Percentiles rank a stretch among this genome's conserved stretches.
phyloP scores from a whole-genome alignment of 2,329 filamentous ascomycete genomes.

The Colletotrichum sidae region DNA sequence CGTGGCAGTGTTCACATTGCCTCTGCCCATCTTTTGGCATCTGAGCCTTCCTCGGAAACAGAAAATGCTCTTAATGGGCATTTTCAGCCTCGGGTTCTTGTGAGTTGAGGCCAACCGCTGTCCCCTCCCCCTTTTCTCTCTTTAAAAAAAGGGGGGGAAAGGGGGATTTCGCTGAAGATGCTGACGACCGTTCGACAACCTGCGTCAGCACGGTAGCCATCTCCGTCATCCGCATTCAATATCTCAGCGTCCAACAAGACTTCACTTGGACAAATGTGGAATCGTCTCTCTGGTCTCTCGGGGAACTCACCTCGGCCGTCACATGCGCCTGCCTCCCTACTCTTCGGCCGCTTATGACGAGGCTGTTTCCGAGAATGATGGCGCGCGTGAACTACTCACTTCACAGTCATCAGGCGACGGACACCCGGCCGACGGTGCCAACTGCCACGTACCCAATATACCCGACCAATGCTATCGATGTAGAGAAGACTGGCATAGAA shows the following conservation, averaged over 20 bases:
- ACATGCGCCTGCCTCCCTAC: constrained; percentile 42
- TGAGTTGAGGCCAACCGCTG: constrained; percentile 29
- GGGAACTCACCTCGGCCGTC: constrained; percentile 41
- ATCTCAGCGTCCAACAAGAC: constrained; percentile 37
- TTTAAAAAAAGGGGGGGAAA: not conserved
- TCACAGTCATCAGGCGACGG: constrained; percentile 19
- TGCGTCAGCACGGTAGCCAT: constrained; percentile 40
- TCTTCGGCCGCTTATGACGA: constrained; percentile 40
- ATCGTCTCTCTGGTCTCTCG: constrained; percentile 41
- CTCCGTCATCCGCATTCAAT: constrained; percentile 41
- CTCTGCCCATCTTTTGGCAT: constrained; percentile 42
- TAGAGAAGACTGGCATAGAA: constrained; percentile 8
- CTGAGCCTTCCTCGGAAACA: constrained; percentile 41
- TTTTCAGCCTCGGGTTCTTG: constrained; percentile 46
- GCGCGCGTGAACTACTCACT: constrained; percentile 29
- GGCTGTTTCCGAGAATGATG: constrained; percentile 26
- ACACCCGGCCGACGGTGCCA: constrained; percentile 12
- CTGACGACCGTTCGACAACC: not conserved
- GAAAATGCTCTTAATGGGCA: constrained; percentile 41
- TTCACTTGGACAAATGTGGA: constrained; percentile 41
- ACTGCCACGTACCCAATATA: constrained; percentile 16
- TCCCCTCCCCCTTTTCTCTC: not conserved
- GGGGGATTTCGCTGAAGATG: too few species aligned
- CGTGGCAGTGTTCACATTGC: constrained; percentile 42
- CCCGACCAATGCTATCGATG: constrained; percentile 12